These are phyloP conservation scores for Yarrowia divulgata DNA, from an alignment of 805 yeast species.

Conservation along the genomic window DNA sequence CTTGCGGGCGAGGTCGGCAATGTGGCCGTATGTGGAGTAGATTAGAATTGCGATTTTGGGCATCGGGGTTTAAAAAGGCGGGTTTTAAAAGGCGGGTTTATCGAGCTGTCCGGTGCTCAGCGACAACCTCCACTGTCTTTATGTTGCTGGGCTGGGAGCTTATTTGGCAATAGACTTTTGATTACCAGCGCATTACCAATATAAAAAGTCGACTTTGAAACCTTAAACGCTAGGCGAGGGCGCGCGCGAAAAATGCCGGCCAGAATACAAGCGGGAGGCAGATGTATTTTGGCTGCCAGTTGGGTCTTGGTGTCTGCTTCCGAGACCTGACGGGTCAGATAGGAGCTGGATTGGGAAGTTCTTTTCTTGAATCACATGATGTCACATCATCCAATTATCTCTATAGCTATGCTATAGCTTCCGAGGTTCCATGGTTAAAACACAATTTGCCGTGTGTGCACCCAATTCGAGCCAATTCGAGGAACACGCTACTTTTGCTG, in stretches of 20 bases:
- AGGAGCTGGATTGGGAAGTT: no score
- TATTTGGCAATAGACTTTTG: neutral
- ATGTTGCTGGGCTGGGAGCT: conserved; percentile 19
- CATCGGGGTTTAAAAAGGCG: neutral
- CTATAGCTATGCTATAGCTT: no score
- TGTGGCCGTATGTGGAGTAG: conserved; percentile 83
- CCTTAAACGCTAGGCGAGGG: neutral
- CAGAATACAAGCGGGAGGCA: no score
- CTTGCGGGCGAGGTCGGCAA: conserved; percentile 69
- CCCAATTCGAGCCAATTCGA: no score
- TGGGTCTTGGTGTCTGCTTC: no score
- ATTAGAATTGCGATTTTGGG: conserved; percentile 57
- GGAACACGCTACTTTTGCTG: no score
- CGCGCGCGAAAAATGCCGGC: no score
- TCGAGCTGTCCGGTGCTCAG: neutral
- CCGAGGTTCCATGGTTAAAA: no score
- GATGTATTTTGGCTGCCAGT: no score
- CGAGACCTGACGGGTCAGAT: neutral
- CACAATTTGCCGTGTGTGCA: no score
- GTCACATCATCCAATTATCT: no score
- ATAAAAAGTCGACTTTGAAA: neutral
- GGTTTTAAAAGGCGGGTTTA: neutral
- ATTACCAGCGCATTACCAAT: conserved; percentile 28
- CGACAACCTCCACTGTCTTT: neutral
- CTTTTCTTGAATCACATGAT: no score